Base-by-base conservation (phyloP, 1,139 yeast genomes). In the Kurtzmaniella quercitrusa region DNA sequence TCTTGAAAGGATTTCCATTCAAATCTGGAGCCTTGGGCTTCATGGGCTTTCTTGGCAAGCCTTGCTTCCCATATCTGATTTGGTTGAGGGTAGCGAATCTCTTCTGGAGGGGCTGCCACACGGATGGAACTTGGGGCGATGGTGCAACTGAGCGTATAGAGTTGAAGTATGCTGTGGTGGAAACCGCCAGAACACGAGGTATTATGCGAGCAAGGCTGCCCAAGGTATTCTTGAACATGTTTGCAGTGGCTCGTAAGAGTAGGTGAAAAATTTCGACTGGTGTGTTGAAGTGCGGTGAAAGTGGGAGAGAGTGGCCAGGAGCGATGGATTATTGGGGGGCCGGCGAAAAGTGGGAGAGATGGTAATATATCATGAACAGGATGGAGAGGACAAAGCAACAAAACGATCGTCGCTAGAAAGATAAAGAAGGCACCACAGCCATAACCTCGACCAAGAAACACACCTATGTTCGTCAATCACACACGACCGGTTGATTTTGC, bases 1-100 rank as follows among this genome's bases (percentile, higher is more conserved):
- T 89, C 55, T 83, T 81, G 59, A 89, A 86, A 1, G 98, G 98
- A 53, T 84, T 79, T 14, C 65, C 65, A n/a, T 83, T 82, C 50
- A 93, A 76, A 66, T 88, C 94, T 9, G 97, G 97, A 1, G 97
- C 77, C 53, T 78, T 80, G 2, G 85, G 63, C 8, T 55, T 57
- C 49, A 58, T 63, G 40, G 67, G 69, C 50, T 77, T 63, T 75
- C 62, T 52, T 45, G 80, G 87, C 49, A 77, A 70, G 16, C 80
- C 80, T 44, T 70, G 77, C 54, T 79, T 75, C 31, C 89, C 89
- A 58, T 79, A 75, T 57, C 79, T 82, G 46, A 83, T 75, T 64
- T 85, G 94, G 60, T 85, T 85, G 52, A 85, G 69, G 1, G 93
- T 83, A 37, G 89, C 90, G 54, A 69, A 74, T 57, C 81, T 67